Base-by-base conservation (phyloP, 345 rosid species). In the Rubroshorea leprosula region DNA sequence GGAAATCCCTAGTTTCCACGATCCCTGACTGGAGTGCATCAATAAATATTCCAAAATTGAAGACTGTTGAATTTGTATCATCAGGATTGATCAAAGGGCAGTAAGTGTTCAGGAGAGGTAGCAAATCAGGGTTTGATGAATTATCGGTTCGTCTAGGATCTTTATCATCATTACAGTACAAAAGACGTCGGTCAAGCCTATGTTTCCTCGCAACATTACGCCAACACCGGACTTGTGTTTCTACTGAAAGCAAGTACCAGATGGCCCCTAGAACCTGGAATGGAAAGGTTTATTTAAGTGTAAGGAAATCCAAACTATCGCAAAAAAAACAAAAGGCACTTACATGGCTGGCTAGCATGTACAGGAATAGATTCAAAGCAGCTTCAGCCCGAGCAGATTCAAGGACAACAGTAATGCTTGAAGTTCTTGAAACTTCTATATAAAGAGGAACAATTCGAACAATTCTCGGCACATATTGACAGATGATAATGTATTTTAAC, bases 331-430 rank as follows among this genome's bases (percentile, higher is more conserved):
- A n/a, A n/a, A n/a, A n/a, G n/a, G n/a, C n/a, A n/a, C n/a, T n/a
- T n/a, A n/a, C n/a, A n/a, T n/a, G n/a, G n/a, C n/a, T n/a, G n/a
- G n/a, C n/a, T n/a, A n/a, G n/a, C n/a, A n/a, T n/a, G n/a, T n/a
- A n/a, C n/a, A n/a, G n/a, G n/a, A n/a, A n/a, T n/a, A n/a, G n/a
- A n/a, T n/a, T n/a, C n/a, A n/a, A n/a, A n/a, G n/a, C n/a, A n/a
- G n/a, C 97, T 57, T 91, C 96, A 48, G 81, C 83, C 94, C 87
- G 74, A 45, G 96, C 91, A 8, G 86, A 87, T 66, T 90, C 87
- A 20, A 80, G 67, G 20, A 87, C 72, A 22, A 80, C 68, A n/a
- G n/a, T n/a, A n/a, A n/a, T n/a, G 44, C 96, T 90, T 13, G 96
- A 87, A 65, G 82, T 81, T 65, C 80, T 71, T 2, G 86, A 77